Base-by-base conservation (phyloP, 108 stramenopile species). In the Thalassiosira profunda region DNA sequence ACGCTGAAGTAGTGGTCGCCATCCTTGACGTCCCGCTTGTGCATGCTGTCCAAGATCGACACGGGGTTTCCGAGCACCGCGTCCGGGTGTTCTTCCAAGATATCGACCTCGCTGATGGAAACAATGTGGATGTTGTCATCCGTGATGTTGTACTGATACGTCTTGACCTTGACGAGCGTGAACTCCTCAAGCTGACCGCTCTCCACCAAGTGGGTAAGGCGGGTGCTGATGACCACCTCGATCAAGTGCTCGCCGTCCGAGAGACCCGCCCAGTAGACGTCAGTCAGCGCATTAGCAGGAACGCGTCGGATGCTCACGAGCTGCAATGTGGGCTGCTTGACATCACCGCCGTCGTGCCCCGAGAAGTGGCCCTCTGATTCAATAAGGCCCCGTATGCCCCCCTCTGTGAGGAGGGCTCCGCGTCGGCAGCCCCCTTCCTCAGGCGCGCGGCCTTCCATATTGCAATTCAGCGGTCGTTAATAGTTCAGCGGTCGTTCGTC, bases 51-150 rank as follows among this genome's bases (percentile, higher is more conserved):
- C 52, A 78, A 37, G 23, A 70, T 56, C n/a, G 68, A 70, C 8
- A 59, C 48, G 0, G 76, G 76, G 18, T 64, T 52, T 17, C 76
- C 76, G 30, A 78, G 63, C 18, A 58, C 20, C 18, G 3, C 56
- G 15, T 64, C 35, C 5, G 62, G 49, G 28, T 20, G 0, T 2
- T 20, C n/a, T 30, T 36, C 29, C 1, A 5, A 52, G 15, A 52
- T 52, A 17, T 52, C 62, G 49, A 70, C 37, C 25, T 68, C 76
- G 10, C 28, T 44, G 5, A 78, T 46, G 6, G 51, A 54, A 5
- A 78, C 67, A 41, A 78, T 78, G 34, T 78, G 76, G 37, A 78
- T 78, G 25, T 78, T 70, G 38, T 78, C 76, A 25, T 78, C 76
- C 1, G 76, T 78, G 2, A 78, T 63, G 41, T 78, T 78, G 40